Base-by-base conservation (phyloP, 768 basidiomycete species). In the Melanogaster broomeanus region DNA sequence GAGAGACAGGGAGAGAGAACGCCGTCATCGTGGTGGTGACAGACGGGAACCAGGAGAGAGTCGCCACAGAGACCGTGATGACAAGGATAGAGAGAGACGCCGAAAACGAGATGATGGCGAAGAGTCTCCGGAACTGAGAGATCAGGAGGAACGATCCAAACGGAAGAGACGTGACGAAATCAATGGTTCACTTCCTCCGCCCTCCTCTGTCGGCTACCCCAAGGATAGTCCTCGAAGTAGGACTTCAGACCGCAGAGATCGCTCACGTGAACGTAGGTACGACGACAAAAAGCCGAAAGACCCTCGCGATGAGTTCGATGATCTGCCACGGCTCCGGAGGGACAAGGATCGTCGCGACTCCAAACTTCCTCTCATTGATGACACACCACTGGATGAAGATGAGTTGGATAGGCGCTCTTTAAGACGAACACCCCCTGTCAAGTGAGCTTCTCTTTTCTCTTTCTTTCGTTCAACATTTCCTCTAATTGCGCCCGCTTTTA, bases 71-170 rank as follows among this genome's bases (percentile, higher is more conserved):
- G 65, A 78, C 43, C 70, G 74, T 60, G 71, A 77, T 45, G 82
- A 82, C 49, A 73, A 77, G 45, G 83, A 88, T 47, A 66, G 70
- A 39, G 73, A 75, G 45, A 78, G 81, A 52, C 77, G 88, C 44
- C 81, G 90, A 56, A 87, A 87, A 68, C 77, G 88, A 60, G 87
- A 90, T 46, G 82, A 87, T 24, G 74, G 74, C 1, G 83, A 83
- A 18, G 81, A 80, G 40, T 61, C 63, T 16, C 66, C 63, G n/a
- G 76, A 77, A 52, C 46, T 61, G 25, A 69, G 66, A 45, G 81
- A 82, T 51, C 55, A 55, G 18, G 84, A 82, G 45, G 80, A 83
- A 31, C 81, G 85, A 47, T 70, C 71, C 42, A 91, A 92, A 66
- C 79, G 87, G 64, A 88, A 82, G 69, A 75, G 75, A 58, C 74